Percentiles rank a stretch among this genome's conserved stretches.
Conservation (phyloP, 176 grass and related monocot genomes). For the Dendrocalamus sinicus region DNA sequence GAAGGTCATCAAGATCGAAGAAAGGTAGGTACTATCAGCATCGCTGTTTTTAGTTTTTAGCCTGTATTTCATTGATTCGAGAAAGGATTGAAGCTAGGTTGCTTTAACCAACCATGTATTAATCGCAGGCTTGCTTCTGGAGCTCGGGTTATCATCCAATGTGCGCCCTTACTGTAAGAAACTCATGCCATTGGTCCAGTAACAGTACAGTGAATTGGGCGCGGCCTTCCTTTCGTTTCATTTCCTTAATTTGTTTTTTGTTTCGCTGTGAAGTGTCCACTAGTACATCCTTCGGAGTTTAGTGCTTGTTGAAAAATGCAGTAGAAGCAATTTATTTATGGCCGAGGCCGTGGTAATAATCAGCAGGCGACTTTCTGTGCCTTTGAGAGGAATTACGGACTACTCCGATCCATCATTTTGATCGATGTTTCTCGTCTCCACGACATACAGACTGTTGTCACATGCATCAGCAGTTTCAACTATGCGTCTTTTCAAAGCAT, state of each 20-base stretch:
- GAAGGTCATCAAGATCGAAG: constrained; percentile 69
- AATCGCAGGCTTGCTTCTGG: constrained; percentile 73
- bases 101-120: not conserved
- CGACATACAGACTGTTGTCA: too few relatives aligned
- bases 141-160: constrained; percentile 81
- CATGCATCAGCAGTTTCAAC: too few relatives aligned
- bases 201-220: constrained; percentile 40
- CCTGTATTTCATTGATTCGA: not conserved
- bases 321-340: not conserved
- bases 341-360: constrained; percentile 7
- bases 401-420: not conserved
- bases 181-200: constrained; percentile 16
- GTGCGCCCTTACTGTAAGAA: constrained; percentile 39
- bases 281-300: not conserved
- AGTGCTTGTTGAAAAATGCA: not conserved
- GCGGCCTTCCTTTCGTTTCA: constrained; percentile 3
- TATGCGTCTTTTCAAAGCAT: too few relatives aligned
- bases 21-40: constrained; percentile 55
- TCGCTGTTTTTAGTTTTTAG: not conserved
- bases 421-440: not conserved
- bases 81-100: constrained; percentile 29
- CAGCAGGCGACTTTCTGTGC: not conserved
- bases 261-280: not conserved
- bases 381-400: too few relatives aligned
- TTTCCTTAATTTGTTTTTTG: not conserved